Percentiles rank a stretch among this genome's conserved stretches.
Conservation (phyloP, 441 rosid species). For the Metrosideros polymorpha region DNA sequence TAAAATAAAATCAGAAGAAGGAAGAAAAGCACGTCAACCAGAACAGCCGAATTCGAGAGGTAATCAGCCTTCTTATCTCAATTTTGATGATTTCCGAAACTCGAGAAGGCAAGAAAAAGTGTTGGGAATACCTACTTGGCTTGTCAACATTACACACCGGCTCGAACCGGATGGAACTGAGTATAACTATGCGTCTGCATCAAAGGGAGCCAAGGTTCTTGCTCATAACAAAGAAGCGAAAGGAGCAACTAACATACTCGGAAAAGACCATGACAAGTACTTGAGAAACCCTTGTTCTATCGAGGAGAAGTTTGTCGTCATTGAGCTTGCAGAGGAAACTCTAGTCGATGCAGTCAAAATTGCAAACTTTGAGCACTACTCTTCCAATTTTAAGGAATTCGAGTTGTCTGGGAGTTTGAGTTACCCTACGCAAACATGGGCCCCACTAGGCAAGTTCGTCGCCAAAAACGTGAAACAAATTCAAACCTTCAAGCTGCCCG, state of each 20-base stretch:
- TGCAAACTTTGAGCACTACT: constrained; percentile 80
- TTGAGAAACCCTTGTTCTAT: constrained; percentile 81
- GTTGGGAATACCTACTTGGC: constrained; percentile 21
- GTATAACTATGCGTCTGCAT: constrained; percentile 68
- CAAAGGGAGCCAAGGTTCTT: constrained; percentile 78
- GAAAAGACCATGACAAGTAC: constrained; percentile 71
- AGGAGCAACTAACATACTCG: constrained; percentile 78
- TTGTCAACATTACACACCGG: constrained; percentile 56
- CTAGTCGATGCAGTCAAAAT: constrained; percentile 73
- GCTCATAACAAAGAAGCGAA: constrained; percentile 81
- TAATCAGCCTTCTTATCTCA: constrained; percentile 33
- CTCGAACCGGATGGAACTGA: constrained; percentile 79
- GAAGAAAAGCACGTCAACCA: constrained; percentile 1
- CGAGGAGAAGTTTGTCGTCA: constrained; percentile 53
- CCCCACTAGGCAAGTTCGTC: constrained; percentile 41
- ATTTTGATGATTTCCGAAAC: constrained; percentile 49
- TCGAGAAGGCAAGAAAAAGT: constrained; percentile 36
- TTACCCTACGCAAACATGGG: constrained; percentile 63
- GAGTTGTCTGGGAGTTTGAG: constrained; percentile 64
- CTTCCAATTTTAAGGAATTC: constrained; percentile 75
- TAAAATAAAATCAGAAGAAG: constrained; percentile 20
- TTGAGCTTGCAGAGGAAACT: constrained; percentile 80
- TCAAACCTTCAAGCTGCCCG: constrained; percentile 59
- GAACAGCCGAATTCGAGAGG: constrained; percentile 18
- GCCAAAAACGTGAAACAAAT: constrained; percentile 68